Base-by-base conservation (phyloP, 495 filamentous ascomycete species). In the Neurospora pannonica region DNA sequence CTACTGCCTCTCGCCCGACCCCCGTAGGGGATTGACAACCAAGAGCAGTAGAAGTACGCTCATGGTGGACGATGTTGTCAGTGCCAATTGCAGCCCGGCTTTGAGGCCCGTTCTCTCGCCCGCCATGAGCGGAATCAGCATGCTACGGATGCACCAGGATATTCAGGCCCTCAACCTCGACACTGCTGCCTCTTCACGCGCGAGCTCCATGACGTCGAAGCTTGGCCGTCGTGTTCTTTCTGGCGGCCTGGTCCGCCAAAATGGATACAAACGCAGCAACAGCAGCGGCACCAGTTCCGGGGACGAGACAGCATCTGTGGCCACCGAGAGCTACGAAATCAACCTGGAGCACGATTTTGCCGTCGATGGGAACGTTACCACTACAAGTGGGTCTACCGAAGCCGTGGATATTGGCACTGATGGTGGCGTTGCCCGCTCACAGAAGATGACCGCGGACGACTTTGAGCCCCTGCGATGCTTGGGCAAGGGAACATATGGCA, bases 401-500 rank as follows among this genome's bases (percentile, higher is more conserved):
- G 93, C 91, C 75, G 38, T 31, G 71, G 83, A 83, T 74, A 42
- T 62, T 24, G 19, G 69, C 31, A 3, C 54, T 39, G 86, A 87
- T 71, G 86, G 84, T 5, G 85, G 83, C 8, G 76, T 84, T 42
- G 62, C 75, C 15, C 76, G 82, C 17, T 81, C 81, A 62, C 90
- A 91, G 71, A 98, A 98, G 83, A 97, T 98, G 93, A 91, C 92
- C 19, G 90, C 95, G 11, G 88, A 90, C 1, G 97, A 99, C 80
- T 99, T 99, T 79, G 90, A 95, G 75, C 89, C 92, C 40, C 81
- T 99, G n/a, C 91, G 93, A n/a, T 98, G 95, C 80, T 90, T 99
- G 42, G 96, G 96, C 37, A 99, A 98, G 79, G 96, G 96, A 74
- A 93, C 95, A 5, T 99, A 93, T 80, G 96, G 96, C 24, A 97